These are phyloP conservation scores for Albizia julibrissin DNA, from an alignment of 306 rosid species.

Conservation along the genomic window DNA sequence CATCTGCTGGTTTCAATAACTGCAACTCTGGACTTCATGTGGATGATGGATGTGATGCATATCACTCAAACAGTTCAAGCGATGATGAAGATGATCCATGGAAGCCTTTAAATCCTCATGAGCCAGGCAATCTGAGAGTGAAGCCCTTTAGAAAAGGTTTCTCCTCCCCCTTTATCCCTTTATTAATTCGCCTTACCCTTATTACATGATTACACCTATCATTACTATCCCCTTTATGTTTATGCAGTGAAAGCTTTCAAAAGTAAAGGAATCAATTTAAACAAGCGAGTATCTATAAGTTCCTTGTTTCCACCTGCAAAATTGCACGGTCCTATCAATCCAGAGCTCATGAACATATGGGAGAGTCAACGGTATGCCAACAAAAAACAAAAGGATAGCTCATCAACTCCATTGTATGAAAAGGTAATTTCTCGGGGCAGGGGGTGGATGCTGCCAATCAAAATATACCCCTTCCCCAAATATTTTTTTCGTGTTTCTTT, in stretches of 20 bases:
- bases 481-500: too few relatives aligned
- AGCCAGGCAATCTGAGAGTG: constrained; percentile 75
- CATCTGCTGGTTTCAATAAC: constrained; percentile 44
- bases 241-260: constrained; percentile 57
- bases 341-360: constrained; percentile 69
- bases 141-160: constrained; percentile 93
- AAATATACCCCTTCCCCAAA: too few relatives aligned
- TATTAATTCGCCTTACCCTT: constrained; percentile 17
- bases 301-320: constrained; percentile 80
- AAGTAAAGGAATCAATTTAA: constrained; percentile 38
- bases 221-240: constrained; percentile 3
- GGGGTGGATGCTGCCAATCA: too few relatives aligned
- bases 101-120: constrained; percentile 97
- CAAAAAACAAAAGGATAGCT: constrained; percentile 50
- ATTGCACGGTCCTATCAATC: constrained; percentile 75
- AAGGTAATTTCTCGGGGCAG: constrained; percentile 47
- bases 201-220: constrained; percentile 7
- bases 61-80: constrained; percentile 57
- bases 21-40: constrained; percentile 46
- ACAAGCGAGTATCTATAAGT: constrained; percentile 42
- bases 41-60: constrained; percentile 60
- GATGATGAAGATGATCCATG: constrained; percentile 73
- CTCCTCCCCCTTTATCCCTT: not conserved
- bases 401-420: constrained; percentile 60
- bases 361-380: constrained; percentile 47